phyloP scores from a whole-genome alignment of 768 basidiomycete species.

The Rubroboletus pulcherrimus region DNA sequence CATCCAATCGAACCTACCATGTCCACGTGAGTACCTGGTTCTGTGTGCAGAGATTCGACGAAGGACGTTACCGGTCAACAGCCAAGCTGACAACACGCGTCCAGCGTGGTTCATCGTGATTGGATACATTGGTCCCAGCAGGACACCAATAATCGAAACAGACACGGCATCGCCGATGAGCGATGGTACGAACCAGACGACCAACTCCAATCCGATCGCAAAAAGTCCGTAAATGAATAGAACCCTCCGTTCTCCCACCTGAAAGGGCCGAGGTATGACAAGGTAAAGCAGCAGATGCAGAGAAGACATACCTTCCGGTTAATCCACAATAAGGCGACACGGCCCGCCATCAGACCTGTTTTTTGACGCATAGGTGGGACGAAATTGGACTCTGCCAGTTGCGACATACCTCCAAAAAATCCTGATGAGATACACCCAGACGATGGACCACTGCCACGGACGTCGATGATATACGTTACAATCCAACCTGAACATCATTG shows the following conservation, averaged over 20 bases:
- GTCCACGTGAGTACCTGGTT: background rate
- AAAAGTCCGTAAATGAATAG: constrained; percentile 50
- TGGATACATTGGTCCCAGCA: constrained; percentile 52
- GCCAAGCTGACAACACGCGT: constrained; percentile 47
- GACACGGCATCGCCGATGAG: constrained; percentile 52
- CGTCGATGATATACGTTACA: constrained; percentile 52
- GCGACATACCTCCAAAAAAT: constrained; percentile 47
- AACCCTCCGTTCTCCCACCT: constrained; percentile 54
- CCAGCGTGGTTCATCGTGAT: constrained; percentile 63
- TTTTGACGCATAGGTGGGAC: background rate
- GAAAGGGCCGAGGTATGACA: background rate
- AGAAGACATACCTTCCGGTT: constrained; percentile 42
- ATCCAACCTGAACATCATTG: constrained; percentile 53
- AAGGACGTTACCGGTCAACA: constrained; percentile 44
- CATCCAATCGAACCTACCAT: constrained; percentile 9
- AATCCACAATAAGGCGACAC: constrained; percentile 51
- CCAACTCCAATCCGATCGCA: constrained; percentile 51
- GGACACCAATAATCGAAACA: constrained; percentile 52
- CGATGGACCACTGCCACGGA: constrained; percentile 42
- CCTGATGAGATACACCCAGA: constrained; percentile 53
- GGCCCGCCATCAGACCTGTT: constrained; percentile 55
- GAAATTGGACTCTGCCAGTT: background rate
- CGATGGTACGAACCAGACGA: constrained; percentile 55
- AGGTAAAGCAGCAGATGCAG: background rate
- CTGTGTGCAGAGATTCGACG: background rate